phyloP scores from a whole-genome alignment of 495 filamentous ascomycete genomes.

The Amniculicola lignicola region DNA sequence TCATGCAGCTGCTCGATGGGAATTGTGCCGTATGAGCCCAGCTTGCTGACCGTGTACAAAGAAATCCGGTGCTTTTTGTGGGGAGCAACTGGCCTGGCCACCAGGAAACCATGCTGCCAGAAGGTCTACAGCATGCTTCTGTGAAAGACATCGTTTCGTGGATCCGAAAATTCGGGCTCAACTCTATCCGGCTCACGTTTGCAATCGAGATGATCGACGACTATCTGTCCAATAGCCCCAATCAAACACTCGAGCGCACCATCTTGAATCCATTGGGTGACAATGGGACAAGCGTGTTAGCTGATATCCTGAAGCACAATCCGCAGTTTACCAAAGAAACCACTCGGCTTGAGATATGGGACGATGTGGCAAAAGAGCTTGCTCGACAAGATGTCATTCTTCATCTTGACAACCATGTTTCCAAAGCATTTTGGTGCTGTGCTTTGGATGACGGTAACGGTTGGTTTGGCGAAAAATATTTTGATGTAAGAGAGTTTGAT shows the following conservation, averaged over 20 bases:
- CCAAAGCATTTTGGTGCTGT: constrained; percentile 52
- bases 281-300: constrained; percentile 36
- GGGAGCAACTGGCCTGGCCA: constrained; percentile 46
- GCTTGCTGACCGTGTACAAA: too few relatives aligned
- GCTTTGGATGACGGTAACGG: constrained; percentile 52
- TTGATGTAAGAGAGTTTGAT: too few relatives aligned
- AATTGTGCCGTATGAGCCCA: too few relatives aligned
- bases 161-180: constrained; percentile 48
- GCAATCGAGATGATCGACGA: constrained; percentile 48
- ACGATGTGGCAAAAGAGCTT: constrained; percentile 44
- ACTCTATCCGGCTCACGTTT: constrained; percentile 56
- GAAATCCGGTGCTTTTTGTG: too few relatives aligned
- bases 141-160: constrained; percentile 46
- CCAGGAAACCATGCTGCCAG: constrained; percentile 49
- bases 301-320: constrained; percentile 40
- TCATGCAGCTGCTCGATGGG: too few relatives aligned
- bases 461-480: constrained; percentile 42
- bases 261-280: constrained; percentile 44
- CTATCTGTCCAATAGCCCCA: constrained; percentile 39
- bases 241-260: constrained; percentile 34
- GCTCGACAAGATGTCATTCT: constrained; percentile 45
- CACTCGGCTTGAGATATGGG: constrained; percentile 43
- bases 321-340: constrained; percentile 44
- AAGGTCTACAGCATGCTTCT: constrained; percentile 50
- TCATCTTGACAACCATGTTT: constrained; percentile 53